Percentiles rank a stretch among this genome's conserved stretches.
Evolutionary conservation across 2,329 filamentous ascomycete genomes (phyloP).

Genomic region (Fusarium brevicatenulatum): DNA sequence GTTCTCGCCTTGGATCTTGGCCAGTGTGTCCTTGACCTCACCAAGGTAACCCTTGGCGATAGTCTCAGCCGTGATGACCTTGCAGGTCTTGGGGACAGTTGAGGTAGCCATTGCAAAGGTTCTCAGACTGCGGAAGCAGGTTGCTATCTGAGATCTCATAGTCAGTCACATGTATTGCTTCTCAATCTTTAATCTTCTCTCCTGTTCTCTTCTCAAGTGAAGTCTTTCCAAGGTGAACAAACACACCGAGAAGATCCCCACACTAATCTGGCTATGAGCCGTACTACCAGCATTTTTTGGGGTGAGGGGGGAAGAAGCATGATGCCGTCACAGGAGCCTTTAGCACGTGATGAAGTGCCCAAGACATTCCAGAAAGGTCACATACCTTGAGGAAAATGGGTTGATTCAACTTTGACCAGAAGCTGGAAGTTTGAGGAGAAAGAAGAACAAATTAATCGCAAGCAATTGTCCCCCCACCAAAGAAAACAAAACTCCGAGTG

Average conservation of each 20-base stretch:
- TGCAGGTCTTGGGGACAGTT: slow-evolving; percentile 77
- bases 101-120: slow-evolving; percentile 45
- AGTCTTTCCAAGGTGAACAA: slow-evolving; percentile 18
- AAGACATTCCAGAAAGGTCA: neutral
- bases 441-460: slow-evolving; percentile 22
- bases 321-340: slow-evolving; percentile 15
- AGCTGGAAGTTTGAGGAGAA: slow-evolving; percentile 24
- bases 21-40: slow-evolving; percentile 81
- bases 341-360: slow-evolving; percentile 19
- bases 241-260: slow-evolving; percentile 34
- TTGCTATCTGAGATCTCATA: slow-evolving; percentile 19
- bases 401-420: slow-evolving; percentile 27
- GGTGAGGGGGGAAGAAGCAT: slow-evolving; percentile 4
- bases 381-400: slow-evolving; percentile 22
- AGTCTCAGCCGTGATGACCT: slow-evolving; percentile 88
- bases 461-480: slow-evolving; percentile 32
- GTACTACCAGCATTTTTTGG: slow-evolving; percentile 15
- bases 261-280: slow-evolving; percentile 33
- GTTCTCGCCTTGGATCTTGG: slow-evolving; percentile 70
- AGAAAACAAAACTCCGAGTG: slow-evolving; percentile 27
- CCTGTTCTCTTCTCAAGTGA: neutral
- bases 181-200: neutral
- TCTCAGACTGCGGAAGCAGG: slow-evolving; percentile 12
- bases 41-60: slow-evolving; percentile 84
- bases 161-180: slow-evolving; percentile 21